A percentile compares a stretch with the other conserved stretches of the same genome.
Conservation (phyloP, 2,329 filamentous ascomycete species). For the Colletotrichum paranaense region DNA sequence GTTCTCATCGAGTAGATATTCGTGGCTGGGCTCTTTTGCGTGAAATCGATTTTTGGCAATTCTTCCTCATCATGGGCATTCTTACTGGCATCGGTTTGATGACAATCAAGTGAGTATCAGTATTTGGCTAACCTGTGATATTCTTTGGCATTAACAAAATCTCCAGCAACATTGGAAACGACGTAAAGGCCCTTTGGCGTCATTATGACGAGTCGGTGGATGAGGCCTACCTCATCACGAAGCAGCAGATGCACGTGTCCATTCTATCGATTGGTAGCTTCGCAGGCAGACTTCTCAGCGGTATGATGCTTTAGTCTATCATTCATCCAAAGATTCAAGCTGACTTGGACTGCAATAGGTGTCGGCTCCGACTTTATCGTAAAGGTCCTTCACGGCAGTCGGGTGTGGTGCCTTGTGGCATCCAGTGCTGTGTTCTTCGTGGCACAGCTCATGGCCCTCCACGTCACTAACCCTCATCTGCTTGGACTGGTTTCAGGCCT, state of each 20-base stretch:
- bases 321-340: neutral
- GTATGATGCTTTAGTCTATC: conserved; percentile 50
- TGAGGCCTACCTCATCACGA: conserved; percentile 80
- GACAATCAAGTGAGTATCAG: conserved; percentile 89
- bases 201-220: conserved; percentile 81
- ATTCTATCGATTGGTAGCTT: conserved; percentile 93
- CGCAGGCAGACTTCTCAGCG: conserved; percentile 80
- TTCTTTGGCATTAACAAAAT: conserved; percentile 42
- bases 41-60: conserved; percentile 87
- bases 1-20: conserved; percentile 88
- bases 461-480: conserved; percentile 79
- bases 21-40: conserved; percentile 82
- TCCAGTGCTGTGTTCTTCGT: conserved; percentile 82
- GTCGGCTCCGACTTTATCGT: conserved; percentile 93
- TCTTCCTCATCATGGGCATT: conserved; percentile 89
- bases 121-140: neutral
- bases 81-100: conserved; percentile 94
- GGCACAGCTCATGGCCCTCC: conserved; percentile 82
- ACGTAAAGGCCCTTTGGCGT: conserved; percentile 88
- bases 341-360: conserved; percentile 56
- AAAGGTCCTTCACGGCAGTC: conserved; percentile 81
- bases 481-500: conserved; percentile 84
- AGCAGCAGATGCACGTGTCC: conserved; percentile 92
- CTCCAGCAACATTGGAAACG: conserved; percentile 90
- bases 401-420: conserved; percentile 89